Conservation (phyloP, 2,329 filamentous ascomycete species). For the Leptographium lundbergii region DNA sequence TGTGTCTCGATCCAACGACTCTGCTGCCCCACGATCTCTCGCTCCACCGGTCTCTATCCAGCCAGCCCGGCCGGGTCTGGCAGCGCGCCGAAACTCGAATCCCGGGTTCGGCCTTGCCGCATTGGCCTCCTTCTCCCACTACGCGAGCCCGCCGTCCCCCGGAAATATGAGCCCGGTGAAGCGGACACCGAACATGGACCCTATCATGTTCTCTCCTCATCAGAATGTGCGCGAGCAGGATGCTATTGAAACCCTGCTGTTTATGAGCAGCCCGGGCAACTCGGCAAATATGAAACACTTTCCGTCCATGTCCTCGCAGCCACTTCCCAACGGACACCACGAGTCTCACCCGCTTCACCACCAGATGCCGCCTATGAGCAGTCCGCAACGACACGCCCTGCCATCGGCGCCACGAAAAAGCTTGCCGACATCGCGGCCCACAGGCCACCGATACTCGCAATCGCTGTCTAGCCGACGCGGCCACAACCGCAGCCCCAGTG, state of each 20-base stretch:
- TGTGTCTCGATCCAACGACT: slow-evolving; percentile 14
- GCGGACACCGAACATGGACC: slow-evolving; percentile 28
- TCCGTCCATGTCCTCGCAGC: slow-evolving; percentile 24
- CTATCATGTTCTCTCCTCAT: slow-evolving; percentile 54
- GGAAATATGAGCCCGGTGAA: slow-evolving; percentile 24
- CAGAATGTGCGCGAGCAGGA: slow-evolving; percentile 65
- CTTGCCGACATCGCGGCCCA: slow-evolving; percentile 32
- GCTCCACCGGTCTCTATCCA: slow-evolving; percentile 44
- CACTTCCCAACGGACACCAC: slow-evolving; percentile 21
- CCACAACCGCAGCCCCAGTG: slow-evolving; percentile 21
- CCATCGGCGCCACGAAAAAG: slow-evolving; percentile 39
- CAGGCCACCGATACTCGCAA: slow-evolving; percentile 9
- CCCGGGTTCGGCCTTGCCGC: slow-evolving; percentile 21
- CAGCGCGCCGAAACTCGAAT: slow-evolving; percentile 35
- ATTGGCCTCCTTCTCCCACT: slow-evolving; percentile 28
- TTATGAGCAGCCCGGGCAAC: slow-evolving; percentile 70
- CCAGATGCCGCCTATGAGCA: slow-evolving; percentile 16
- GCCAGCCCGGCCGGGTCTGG: slow-evolving; percentile 27
- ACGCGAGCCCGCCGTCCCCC: slow-evolving; percentile 20
- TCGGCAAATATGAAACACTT: slow-evolving; percentile 51
- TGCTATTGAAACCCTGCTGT: slow-evolving; percentile 66
- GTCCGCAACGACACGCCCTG: slow-evolving; percentile 25
- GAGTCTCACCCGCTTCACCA: slow-evolving; percentile 2
- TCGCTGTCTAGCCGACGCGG: slow-evolving; percentile 15
- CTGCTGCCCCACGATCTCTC: slow-evolving; percentile 26